These are phyloP conservation scores for Phyllostachys edulis DNA, from an alignment of 176 grass and related monocot species.

Conservation along the genomic window DNA sequence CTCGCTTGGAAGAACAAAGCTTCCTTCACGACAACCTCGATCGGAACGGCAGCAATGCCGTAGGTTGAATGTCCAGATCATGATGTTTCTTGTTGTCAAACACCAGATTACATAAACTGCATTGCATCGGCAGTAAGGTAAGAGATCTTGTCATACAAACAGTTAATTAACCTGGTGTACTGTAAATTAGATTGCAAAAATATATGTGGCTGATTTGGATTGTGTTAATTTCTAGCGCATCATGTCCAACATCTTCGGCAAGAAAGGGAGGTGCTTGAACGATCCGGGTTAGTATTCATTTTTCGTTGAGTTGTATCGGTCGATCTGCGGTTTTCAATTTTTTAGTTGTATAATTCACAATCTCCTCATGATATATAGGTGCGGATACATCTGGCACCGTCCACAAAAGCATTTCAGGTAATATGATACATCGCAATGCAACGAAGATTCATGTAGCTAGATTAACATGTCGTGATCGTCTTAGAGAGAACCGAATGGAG, in stretches of 20 bases:
- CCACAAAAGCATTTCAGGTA: constrained; percentile 44
- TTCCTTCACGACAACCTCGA: constrained; percentile 3
- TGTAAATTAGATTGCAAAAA: not conserved
- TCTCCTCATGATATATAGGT: not conserved
- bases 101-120: constrained; percentile 34
- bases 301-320: not conserved
- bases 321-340: not conserved
- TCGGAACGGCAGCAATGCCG: constrained; percentile 4
- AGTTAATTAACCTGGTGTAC: not conserved
- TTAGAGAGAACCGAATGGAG: not conserved
- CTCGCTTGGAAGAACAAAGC: not conserved
- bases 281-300: constrained; percentile 9
- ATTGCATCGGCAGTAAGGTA: constrained; percentile 34
- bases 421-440: not conserved
- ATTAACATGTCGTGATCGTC: not conserved
- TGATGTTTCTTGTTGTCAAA: constrained; percentile 34
- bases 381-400: constrained; percentile 18
- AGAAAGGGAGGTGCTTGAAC: constrained; percentile 58
- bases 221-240: constrained; percentile 6
- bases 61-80: not conserved
- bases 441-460: not conserved
- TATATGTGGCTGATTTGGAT: not conserved
- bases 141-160: not conserved
- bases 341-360: not conserved
- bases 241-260: constrained; percentile 60